Base-by-base conservation (phyloP, 495 filamentous ascomycete species). In the Hypomontagnella monticulosa region DNA sequence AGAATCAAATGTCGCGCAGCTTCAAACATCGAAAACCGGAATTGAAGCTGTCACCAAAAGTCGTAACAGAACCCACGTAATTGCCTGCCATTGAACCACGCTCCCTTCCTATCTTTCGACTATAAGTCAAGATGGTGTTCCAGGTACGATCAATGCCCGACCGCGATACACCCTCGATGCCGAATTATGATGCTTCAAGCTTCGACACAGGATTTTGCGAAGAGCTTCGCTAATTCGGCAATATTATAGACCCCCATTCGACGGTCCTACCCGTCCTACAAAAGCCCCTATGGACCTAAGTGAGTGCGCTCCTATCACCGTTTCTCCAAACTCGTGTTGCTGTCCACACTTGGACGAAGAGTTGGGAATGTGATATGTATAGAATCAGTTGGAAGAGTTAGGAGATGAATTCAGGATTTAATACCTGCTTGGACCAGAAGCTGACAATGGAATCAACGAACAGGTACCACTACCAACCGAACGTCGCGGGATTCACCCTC, bases 201-300 rank as follows among this genome's bases (percentile, higher is more conserved):
- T 4, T 42, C 33, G 11, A 5, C 41, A 48, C 4, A 27, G 16
- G 30, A 43, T 30, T 37, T 23, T 32, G 41, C 15, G 8, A 44
- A 14, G 15, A 34, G 12, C 20, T 12, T 36, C 38, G 63, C 69
- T 74, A 73, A 69, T 47, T 61, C 47, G 34, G 32, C 27, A 18
- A 19, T 32, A 57, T 18, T 23, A 36, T 62, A 83, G 80, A 75
- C 78, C 61, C 71, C 73, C 56, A 42, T 71, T 56, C 75, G 55
- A 69, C 70, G 47, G 16, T 46, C 40, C 15, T 72, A 63, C 66
- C 73, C 75, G 12, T 41, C 70, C 57, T 82, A 81, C 78, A 80
- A 79, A 73, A 83, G 79, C 73, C 72, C 75, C 38, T 81, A 79
- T 57, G 81, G 80, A 72, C 81, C 81, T 15, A 83, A 83, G 81